A percentile compares a stretch with the other conserved stretches of the same genome.
phyloP scores from a whole-genome alignment of 176 grass and related monocot genomes.

The Juncus inflexus region DNA sequence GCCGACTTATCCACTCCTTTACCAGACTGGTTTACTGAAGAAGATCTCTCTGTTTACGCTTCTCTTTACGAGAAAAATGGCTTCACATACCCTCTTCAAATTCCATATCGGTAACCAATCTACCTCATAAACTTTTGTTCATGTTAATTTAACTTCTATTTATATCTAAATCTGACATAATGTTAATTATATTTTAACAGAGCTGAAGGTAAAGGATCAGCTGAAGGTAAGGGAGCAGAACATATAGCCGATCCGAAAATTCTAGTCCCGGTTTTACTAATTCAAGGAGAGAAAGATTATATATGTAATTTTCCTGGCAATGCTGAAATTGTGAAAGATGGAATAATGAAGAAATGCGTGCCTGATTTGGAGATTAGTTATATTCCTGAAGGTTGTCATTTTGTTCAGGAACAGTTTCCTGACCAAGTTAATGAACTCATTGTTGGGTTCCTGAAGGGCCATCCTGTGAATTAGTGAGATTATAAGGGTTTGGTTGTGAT shows the following conservation, averaged over 20 bases:
- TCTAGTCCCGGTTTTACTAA: constrained; percentile 50
- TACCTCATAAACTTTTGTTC: neutral
- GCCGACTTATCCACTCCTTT: constrained; percentile 41
- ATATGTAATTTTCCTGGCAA: constrained; percentile 39
- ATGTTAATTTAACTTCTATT: constrained; percentile 1
- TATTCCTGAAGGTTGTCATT: constrained; percentile 56
- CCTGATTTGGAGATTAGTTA: constrained; percentile 56
- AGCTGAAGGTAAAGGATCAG: neutral
- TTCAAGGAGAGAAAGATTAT: constrained; percentile 66
- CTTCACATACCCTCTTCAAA: constrained; percentile 54
- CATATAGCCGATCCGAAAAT: constrained; percentile 37
- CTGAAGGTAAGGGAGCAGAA: constrained; percentile 22
- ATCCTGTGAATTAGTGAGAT: constrained; percentile 18
- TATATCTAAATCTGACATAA: neutral
- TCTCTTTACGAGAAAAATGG: constrained; percentile 61
- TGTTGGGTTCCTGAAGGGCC: constrained; percentile 43
- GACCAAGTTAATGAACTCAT: constrained; percentile 51
- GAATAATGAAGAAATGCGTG: constrained; percentile 37
- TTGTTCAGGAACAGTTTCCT: constrained; percentile 69
- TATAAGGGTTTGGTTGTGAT: no score
- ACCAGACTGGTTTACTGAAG: constrained; percentile 57
- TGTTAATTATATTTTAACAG: neutral
- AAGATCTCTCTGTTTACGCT: constrained; percentile 46
- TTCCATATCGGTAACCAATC: constrained; percentile 56
- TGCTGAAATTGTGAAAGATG: constrained; percentile 31